Evolutionary conservation across 352 stramenopile species (phyloP), one percentile per base, ranked within the genome.

Genomic region (Elongisporangium prolatum): DNA sequence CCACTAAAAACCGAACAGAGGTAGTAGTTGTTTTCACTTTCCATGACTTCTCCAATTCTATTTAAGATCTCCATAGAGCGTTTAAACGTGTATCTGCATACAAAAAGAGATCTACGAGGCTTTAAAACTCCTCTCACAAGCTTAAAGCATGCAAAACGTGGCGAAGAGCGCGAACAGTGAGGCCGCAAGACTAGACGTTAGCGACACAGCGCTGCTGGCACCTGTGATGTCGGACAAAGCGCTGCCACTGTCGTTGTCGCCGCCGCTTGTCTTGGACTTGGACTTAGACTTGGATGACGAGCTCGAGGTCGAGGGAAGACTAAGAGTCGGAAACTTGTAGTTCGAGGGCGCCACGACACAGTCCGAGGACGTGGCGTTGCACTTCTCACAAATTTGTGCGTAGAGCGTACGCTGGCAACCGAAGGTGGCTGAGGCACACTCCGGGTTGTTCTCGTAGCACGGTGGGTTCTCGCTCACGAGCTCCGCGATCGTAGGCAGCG

Each of bases 381-480:
- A 93, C 21, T 83, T 60, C 13, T 77, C 24, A 34, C 84, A 93
- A 8, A 88, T 58, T 67, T 93, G 84, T 13, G 70, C 67, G 64
- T 86, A 88, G n/a, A 86, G 66, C 14, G 67, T 68, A 10, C 84
- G 78, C 17, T 62, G 73, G 71, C 84, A 93, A 24, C 80, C 79
- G 56, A 73, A 62, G 18, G 52, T 14, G 1, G 75, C 56, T 4
- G 20, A 68, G 1, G 74, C 80, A 48, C 84, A 93, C 52, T 59
- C 50, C 0, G 67, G 61, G n/a, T 47, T 75, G 72, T 89, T 93
- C 51, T 80, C 57, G 60, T 89, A 88, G 69, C 84, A 94, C 52
- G 74, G 60, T 4, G 84, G 84, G 65, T 93, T 93, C 7, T 37
- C 48, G 0, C 56, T 59, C 7, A 61, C 69, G 21, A 93, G 69